phyloP scores from a whole-genome alignment of 148 eudicot species.

The Chenopodium formosanum region DNA sequence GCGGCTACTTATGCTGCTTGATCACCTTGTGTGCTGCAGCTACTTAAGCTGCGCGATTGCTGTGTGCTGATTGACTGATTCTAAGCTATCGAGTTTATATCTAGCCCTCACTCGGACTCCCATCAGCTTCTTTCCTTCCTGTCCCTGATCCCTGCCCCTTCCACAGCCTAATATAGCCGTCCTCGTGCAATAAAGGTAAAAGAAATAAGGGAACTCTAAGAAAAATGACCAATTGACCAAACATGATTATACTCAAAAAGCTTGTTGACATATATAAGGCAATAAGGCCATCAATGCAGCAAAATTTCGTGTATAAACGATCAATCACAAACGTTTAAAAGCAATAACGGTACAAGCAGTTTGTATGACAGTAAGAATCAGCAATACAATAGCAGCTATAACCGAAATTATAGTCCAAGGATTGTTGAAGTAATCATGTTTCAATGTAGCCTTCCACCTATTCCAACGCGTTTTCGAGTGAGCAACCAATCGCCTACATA shows the following conservation, averaged over 20 bases:
- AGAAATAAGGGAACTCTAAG: background rate
- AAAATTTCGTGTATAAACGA: background rate
- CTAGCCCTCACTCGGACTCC: no score
- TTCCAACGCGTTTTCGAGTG: conserved; percentile 39
- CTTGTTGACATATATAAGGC: no score
- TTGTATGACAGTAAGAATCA: conserved; percentile 45
- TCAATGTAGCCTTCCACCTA: conserved; percentile 33
- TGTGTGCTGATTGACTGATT: no score
- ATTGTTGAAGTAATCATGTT: conserved; percentile 42
- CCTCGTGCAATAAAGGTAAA: no score
- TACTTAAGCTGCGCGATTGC: no score
- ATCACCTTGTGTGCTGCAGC: background rate
- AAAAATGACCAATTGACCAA: background rate
- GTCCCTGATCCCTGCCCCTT: no score
- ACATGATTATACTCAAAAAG: no score
- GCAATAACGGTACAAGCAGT: conserved; percentile 27
- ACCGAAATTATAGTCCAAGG: conserved; percentile 48
- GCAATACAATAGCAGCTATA: conserved; percentile 34
- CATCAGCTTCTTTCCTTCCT: no score
- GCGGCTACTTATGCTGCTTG: background rate
- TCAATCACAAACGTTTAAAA: conserved; percentile 12
- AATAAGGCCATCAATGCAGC: background rate
- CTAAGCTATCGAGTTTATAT: no score
- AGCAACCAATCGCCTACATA: conserved; percentile 26
- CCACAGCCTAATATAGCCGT: no score